phyloP scores from a whole-genome alignment of 2,329 filamentous ascomycete genomes.

The Colletotrichum sp. region DNA sequence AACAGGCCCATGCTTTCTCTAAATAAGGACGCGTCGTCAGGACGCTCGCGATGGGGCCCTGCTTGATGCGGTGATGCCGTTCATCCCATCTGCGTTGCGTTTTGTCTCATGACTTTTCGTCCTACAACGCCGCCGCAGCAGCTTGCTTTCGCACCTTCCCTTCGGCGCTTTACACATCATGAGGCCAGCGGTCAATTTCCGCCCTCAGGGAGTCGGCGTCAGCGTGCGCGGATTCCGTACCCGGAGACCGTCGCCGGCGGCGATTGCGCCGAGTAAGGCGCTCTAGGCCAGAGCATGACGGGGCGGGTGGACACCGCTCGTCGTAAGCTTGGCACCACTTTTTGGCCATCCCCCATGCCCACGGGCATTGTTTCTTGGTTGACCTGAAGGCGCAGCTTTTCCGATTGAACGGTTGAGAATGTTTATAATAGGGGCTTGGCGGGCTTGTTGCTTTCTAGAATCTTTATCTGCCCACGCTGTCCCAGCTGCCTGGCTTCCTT shows the following conservation, averaged over 20 bases:
- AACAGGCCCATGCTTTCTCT: background rate
- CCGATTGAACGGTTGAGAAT: background rate
- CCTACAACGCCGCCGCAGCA: background rate
- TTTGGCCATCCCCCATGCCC: background rate
- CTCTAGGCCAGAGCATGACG: background rate
- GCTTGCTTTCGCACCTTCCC: background rate
- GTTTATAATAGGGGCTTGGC: background rate
- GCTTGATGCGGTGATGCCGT: background rate
- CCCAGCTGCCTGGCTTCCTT: background rate
- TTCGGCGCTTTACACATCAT: background rate
- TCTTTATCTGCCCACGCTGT: background rate
- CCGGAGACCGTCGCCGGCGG: background rate
- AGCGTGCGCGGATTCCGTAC: background rate
- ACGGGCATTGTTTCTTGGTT: background rate
- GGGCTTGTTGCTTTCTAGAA: background rate
- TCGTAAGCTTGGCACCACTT: conserved; percentile 4
- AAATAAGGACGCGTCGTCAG: background rate
- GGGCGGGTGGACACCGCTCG: background rate
- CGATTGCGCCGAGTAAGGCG: too few relatives aligned
- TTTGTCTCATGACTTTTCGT: background rate
- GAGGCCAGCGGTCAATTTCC: background rate
- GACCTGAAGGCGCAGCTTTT: background rate
- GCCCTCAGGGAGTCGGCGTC: background rate
- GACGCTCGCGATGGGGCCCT: background rate
- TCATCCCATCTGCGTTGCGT: background rate